phyloP scores from a whole-genome alignment of 352 stramenopile genomes.

The Saprolegnia parasitica region DNA sequence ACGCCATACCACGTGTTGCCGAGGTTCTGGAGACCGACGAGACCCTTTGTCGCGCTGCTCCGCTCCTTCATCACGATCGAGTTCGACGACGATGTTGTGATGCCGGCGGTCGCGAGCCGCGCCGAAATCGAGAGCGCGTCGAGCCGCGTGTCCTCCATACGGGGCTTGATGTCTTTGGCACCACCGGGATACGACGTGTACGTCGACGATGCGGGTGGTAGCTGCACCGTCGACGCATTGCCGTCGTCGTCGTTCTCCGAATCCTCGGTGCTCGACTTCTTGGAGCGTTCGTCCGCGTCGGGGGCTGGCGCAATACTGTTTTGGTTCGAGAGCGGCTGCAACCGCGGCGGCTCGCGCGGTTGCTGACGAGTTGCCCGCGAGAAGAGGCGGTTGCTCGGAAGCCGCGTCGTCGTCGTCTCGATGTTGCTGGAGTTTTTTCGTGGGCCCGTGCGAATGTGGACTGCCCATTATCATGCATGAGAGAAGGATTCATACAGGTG shows the following conservation, averaged over 20 bases:
- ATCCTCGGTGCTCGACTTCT: not conserved
- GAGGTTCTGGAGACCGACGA: constrained; percentile 68
- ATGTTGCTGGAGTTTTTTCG: constrained; percentile 16
- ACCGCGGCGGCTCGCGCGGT: not conserved
- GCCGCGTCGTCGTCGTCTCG: constrained; percentile 11
- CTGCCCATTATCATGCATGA: not conserved
- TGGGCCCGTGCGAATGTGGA: constrained; percentile 11
- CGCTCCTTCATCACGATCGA: constrained; percentile 24
- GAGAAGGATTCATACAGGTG: not conserved
- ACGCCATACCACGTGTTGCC: constrained; percentile 65
- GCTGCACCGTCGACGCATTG: constrained; percentile 6
- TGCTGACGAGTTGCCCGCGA: not conserved
- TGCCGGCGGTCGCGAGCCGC: not conserved
- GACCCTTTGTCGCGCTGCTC: constrained; percentile 34
- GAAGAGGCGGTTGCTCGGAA: not conserved
- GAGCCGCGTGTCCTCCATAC: not conserved
- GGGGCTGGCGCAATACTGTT: not conserved
- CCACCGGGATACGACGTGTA: not conserved
- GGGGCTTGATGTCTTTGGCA: constrained; percentile 4
- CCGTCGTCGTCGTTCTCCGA: constrained; percentile 22
- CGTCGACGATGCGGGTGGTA: constrained; percentile 5
- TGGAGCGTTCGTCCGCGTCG: not conserved
- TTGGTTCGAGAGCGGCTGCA: constrained; percentile 24
- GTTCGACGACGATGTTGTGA: not conserved
- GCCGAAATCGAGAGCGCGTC: constrained; percentile 12